Evolutionary conservation across 2,329 filamentous ascomycete species (phyloP).

Genomic region (Ophiostoma perfectum): DNA sequence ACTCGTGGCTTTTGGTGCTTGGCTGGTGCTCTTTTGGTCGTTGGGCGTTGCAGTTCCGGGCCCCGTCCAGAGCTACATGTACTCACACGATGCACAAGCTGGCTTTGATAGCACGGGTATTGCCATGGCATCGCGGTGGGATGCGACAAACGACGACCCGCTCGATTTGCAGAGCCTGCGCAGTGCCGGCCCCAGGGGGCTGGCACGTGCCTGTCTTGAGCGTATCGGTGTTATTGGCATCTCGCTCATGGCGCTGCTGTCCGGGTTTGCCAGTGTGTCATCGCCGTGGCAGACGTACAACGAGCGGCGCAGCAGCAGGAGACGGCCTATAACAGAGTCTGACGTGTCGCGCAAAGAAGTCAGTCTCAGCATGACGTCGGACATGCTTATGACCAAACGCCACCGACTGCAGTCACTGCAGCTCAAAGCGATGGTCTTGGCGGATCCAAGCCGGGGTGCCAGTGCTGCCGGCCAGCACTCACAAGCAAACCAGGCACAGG

Average conservation of each 20-base stretch:
- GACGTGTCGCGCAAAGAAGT: conserved; percentile 73
- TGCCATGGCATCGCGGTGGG: conserved; percentile 29
- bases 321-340: conserved; percentile 61
- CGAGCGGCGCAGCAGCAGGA: conserved; percentile 45
- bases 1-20: conserved; percentile 55
- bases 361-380: conserved; percentile 70
- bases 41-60: conserved; percentile 55
- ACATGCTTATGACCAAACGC: conserved; percentile 71
- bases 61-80: conserved; percentile 27
- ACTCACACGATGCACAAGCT: conserved; percentile 27
- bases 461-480: conserved; percentile 7
- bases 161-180: conserved; percentile 18
- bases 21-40: conserved; percentile 73
- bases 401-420: conserved; percentile 66
- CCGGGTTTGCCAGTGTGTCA: conserved; percentile 83
- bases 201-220: conserved; percentile 55
- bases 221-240: conserved; percentile 81
- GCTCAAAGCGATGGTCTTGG: conserved; percentile 45
- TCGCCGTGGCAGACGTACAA: conserved; percentile 80
- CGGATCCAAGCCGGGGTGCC: conserved; percentile 22
- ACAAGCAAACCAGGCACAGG: not conserved
- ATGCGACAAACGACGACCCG: conserved; percentile 15
- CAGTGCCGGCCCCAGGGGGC: conserved; percentile 24
- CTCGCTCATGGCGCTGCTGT: conserved; percentile 78
- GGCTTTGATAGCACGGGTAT: conserved; percentile 34